Percentiles rank a stretch among this genome's conserved stretches.
Evolutionary conservation across 2,329 filamentous ascomycete species (phyloP).

Genomic region (Stachybotrys echinatus): DNA sequence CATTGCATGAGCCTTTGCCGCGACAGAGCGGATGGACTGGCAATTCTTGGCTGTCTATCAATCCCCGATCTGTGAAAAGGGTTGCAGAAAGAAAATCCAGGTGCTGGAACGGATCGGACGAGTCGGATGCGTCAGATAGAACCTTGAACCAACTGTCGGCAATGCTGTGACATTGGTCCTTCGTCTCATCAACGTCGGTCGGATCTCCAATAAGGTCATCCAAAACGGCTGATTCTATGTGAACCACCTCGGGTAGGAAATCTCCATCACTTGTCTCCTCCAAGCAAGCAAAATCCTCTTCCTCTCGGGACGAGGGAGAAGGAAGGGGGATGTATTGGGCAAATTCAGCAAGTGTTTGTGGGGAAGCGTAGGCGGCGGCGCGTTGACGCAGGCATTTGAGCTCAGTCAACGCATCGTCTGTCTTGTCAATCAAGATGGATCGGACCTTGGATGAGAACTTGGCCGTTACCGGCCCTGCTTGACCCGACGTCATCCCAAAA

Average conservation of each 20-base stretch:
- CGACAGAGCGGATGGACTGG: no score
- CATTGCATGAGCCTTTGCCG: neutral
- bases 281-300: neutral
- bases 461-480: conserved; percentile 2
- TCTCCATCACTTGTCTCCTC: neutral
- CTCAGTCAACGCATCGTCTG: neutral
- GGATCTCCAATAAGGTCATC: neutral
- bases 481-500: neutral
- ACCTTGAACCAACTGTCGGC: neutral
- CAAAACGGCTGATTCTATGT: neutral
- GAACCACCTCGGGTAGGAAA: neutral
- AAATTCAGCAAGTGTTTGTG: neutral
- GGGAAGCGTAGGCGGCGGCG: conserved; percentile 4
- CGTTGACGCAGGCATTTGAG: conserved; percentile 4
- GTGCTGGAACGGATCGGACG: neutral
- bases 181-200: neutral
- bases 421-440: conserved; percentile 6
- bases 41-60: no score
- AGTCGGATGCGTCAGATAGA: neutral
- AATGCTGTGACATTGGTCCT: neutral
- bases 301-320: neutral
- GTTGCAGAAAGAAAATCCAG: neutral
- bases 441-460: conserved; percentile 10
- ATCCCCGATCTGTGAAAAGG: no score
- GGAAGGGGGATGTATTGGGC: conserved; percentile 4